phyloP scores from a whole-genome alignment of 495 filamentous ascomycete species.

The Glarea lozoyensis region DNA sequence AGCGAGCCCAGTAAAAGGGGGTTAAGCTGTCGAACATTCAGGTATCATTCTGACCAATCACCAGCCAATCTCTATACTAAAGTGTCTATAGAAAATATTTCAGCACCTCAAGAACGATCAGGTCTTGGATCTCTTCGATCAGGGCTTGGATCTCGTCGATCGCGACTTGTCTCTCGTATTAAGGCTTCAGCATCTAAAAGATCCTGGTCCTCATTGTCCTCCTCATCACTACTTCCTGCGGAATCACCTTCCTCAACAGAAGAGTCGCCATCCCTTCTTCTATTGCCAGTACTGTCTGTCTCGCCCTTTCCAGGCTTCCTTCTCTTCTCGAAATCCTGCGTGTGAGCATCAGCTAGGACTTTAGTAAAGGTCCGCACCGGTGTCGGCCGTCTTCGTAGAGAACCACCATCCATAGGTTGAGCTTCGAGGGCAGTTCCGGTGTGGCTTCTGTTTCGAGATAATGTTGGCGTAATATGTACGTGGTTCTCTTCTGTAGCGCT shows the following conservation, averaged over 20 bases:
- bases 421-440: constrained; percentile 7
- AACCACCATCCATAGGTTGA: background rate
- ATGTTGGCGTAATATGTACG: background rate
- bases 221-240: constrained; percentile 13
- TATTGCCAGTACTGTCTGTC: constrained; percentile 4
- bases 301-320: constrained; percentile 33
- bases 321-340: constrained; percentile 79
- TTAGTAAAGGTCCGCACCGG: constrained; percentile 33
- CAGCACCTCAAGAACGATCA: too few relatives aligned
- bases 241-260: constrained; percentile 13
- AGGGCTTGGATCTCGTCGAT: too few relatives aligned
- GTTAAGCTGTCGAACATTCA: too few relatives aligned
- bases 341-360: constrained; percentile 65
- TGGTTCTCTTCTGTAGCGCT: constrained; percentile 4
- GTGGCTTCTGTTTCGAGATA: constrained; percentile 5
- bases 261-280: constrained; percentile 1
- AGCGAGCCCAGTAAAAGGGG: too few relatives aligned
- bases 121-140: too few relatives aligned
- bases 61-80: too few relatives aligned
- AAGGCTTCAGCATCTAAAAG: constrained; percentile 15
- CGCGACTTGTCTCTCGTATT: constrained; percentile 17
- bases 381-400: constrained; percentile 17
- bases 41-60: too few relatives aligned
- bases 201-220: constrained; percentile 17
- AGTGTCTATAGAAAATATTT: too few relatives aligned